phyloP scores from a whole-genome alignment of 2,329 filamentous ascomycete species.

The Sarocladium oryzae region DNA sequence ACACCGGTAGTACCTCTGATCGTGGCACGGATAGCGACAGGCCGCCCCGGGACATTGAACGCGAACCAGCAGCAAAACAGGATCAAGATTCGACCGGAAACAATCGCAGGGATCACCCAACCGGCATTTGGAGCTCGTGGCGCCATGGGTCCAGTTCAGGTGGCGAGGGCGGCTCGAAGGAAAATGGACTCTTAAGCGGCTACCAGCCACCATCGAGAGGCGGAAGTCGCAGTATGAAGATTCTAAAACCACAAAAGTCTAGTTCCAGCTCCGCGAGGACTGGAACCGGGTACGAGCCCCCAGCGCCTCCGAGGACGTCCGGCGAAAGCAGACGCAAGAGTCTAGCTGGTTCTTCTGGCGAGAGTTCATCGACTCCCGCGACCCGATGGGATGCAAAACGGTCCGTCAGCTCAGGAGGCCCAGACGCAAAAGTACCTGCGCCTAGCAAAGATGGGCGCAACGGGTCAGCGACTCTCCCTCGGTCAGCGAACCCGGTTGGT shows the following conservation, averaged over 20 bases:
- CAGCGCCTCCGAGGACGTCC: constrained; percentile 36
- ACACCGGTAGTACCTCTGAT: constrained; percentile 34
- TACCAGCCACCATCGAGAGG: constrained; percentile 61
- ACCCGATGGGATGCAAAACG: constrained; percentile 51
- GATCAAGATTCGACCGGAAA: constrained; percentile 21
- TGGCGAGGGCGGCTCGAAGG: constrained; percentile 46
- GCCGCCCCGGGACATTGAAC: constrained; percentile 16
- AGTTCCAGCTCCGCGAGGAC: constrained; percentile 45
- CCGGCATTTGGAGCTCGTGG: constrained; percentile 66
- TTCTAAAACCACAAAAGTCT: constrained; percentile 72
- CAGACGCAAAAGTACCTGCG: constrained; percentile 24
- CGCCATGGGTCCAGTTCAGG: constrained; percentile 48
- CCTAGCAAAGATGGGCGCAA: constrained; percentile 32
- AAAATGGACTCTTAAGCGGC: constrained; percentile 50
- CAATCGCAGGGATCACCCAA: constrained; percentile 39
- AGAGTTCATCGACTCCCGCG: constrained; percentile 17
- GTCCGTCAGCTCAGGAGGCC: constrained; percentile 33
- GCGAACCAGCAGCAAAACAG: constrained; percentile 21
- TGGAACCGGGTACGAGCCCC: constrained; percentile 46
- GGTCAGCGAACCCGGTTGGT: constrained; percentile 75
- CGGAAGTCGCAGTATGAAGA: constrained; percentile 72
- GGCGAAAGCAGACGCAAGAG: constrained; percentile 49
- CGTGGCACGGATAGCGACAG: constrained; percentile 39
- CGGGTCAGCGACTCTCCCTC: constrained; percentile 37
- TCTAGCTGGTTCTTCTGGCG: constrained; percentile 31